Conservation (phyloP, 768 basidiomycete genomes). For the Postia placenta region DNA sequence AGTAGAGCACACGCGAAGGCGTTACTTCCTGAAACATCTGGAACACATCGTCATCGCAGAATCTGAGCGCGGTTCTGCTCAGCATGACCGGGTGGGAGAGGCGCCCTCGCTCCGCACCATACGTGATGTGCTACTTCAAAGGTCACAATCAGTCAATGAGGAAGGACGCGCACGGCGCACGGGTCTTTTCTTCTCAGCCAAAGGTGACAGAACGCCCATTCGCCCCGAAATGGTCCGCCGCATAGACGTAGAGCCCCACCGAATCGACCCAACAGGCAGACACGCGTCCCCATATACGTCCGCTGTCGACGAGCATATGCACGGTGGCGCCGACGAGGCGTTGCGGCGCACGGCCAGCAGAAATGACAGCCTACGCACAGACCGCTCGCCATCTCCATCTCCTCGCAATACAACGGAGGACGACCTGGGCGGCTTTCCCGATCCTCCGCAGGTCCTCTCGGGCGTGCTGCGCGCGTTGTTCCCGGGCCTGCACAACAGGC, state of each 20-base stretch:
- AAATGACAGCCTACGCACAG: neutral
- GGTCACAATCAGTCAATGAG: neutral
- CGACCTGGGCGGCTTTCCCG: conserved; percentile 29
- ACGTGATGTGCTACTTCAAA: neutral
- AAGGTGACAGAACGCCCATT: neutral
- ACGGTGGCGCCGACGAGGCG: neutral
- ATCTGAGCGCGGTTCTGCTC: too few species aligned
- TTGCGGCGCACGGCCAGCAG: conserved; percentile 4
- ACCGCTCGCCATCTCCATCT: neutral
- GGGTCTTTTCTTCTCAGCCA: neutral
- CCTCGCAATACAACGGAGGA: neutral
- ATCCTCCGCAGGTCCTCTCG: conserved; percentile 16
- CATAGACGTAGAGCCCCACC: conserved; percentile 15
- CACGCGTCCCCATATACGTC: neutral
- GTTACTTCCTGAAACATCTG: conserved; percentile 19
- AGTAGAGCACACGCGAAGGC: conserved; percentile 4
- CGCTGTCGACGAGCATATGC: neutral
- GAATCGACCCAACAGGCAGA: conserved; percentile 15
- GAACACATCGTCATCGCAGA: conserved; percentile 18
- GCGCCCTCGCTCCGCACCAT: neutral
- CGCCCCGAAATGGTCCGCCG: conserved; percentile 18
- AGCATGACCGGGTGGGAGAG: neutral
- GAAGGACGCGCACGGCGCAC: neutral
- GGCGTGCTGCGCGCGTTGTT: conserved; percentile 44
- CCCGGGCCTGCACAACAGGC: conserved; percentile 46